Conservation (phyloP, 345 rosid genomes). For the Linum trigynum region DNA sequence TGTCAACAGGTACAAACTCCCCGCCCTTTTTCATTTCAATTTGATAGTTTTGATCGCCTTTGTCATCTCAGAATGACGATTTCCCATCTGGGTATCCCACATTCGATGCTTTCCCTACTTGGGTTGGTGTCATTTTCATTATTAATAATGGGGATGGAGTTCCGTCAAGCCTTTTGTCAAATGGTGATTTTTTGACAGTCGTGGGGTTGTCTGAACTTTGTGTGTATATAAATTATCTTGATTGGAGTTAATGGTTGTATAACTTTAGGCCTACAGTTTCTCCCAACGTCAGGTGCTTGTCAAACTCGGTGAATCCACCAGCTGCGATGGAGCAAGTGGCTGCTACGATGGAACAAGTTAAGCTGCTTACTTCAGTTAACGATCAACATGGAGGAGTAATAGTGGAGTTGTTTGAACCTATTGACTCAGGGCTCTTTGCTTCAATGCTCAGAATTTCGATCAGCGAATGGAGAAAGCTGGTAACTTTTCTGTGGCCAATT, state of each 20-base stretch:
- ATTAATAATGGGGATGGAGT: too few relatives aligned
- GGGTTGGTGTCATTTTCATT: too few relatives aligned
- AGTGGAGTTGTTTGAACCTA: slow-evolving; percentile 45
- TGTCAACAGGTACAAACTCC: neutral
- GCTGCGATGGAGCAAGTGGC: slow-evolving; percentile 5
- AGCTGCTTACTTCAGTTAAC: slow-evolving; percentile 30
- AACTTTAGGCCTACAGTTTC: slow-evolving; percentile 1
- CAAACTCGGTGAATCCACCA: slow-evolving; percentile 22
- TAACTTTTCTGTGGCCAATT: slow-evolving; percentile 7
- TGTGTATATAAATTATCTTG: too few relatives aligned
- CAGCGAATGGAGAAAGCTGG: slow-evolving; percentile 64
- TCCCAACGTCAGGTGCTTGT: slow-evolving; percentile 14
- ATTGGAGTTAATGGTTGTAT: too few relatives aligned
- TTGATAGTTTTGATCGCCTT: too few relatives aligned
- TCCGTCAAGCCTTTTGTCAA: neutral
- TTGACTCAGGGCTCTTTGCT: slow-evolving; percentile 47
- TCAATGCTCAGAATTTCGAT: slow-evolving; percentile 49
- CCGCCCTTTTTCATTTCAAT: too few relatives aligned
- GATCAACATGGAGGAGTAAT: slow-evolving; percentile 76
- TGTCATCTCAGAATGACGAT: too few relatives aligned
- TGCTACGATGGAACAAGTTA: slow-evolving; percentile 13
- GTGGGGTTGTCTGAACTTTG: neutral
- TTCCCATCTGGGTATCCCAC: too few relatives aligned
- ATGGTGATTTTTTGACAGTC: neutral
- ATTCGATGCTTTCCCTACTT: too few relatives aligned